phyloP scores from a whole-genome alignment of 108 stramenopile genomes.

The Nitzschia putrida region DNA sequence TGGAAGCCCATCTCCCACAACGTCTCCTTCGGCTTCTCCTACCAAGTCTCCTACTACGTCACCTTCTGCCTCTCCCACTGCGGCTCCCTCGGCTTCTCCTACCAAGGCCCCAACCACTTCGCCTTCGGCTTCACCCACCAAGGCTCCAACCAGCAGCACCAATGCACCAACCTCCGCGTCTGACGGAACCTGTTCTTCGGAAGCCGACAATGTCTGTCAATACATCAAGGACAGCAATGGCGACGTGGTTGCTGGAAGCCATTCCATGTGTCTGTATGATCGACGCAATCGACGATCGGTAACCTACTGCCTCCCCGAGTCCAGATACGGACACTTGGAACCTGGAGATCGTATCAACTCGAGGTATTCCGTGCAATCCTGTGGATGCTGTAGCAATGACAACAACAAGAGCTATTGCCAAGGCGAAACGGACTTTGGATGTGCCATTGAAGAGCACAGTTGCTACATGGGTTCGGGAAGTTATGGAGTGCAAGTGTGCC shows the following conservation, averaged over 20 bases:
- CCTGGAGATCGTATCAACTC: neutral
- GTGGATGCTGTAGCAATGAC: slow-evolving; percentile 1
- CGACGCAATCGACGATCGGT: no score
- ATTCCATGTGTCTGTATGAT: slow-evolving; percentile 2
- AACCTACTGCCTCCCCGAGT: neutral
- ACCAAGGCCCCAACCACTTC: no score
- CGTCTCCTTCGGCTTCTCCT: no score
- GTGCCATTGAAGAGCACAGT: slow-evolving; percentile 4
- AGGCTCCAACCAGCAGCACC: no score
- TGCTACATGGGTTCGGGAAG: neutral
- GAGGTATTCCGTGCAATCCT: neutral
- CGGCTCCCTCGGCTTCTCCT: no score
- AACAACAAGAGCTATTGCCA: neutral
- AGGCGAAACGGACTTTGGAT: neutral
- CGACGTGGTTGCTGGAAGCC: neutral
- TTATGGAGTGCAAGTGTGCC: slow-evolving; percentile 1
- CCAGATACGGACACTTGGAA: neutral
- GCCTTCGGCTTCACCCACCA: no score
- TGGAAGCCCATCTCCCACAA: neutral
- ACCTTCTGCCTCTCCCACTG: no score
- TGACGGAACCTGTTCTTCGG: neutral
- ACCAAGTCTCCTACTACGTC: no score
- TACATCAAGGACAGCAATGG: neutral
- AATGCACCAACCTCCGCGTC: no score
- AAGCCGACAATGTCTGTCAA: neutral